A percentile compares a stretch with the other conserved stretches of the same genome.
phyloP scores from a whole-genome alignment of 495 filamentous ascomycete genomes.

The Aspergillus conjunctus region DNA sequence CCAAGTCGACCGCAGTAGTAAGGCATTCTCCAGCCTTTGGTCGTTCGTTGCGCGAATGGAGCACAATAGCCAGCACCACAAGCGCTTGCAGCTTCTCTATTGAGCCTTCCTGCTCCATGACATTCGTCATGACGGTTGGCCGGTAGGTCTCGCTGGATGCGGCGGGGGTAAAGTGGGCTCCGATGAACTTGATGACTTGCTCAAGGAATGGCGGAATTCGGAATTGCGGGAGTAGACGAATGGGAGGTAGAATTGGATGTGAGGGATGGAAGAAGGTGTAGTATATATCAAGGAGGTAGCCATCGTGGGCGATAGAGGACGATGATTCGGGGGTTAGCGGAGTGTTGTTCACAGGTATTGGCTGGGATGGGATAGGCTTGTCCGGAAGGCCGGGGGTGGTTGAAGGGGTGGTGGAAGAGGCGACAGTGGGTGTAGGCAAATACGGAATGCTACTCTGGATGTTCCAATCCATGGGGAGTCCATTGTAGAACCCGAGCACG shows the following conservation, averaged over 20 bases:
- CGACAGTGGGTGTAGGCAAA: slow-evolving; percentile 30
- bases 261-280: slow-evolving; percentile 50
- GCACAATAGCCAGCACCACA: slow-evolving; percentile 72
- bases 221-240: slow-evolving; percentile 33
- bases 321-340: slow-evolving; percentile 50
- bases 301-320: slow-evolving; percentile 37
- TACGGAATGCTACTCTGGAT: slow-evolving; percentile 28
- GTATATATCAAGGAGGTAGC: slow-evolving; percentile 50
- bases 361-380: slow-evolving; percentile 23
- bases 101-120: slow-evolving; percentile 37
- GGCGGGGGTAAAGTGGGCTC: slow-evolving; percentile 46
- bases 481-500: slow-evolving; percentile 24
- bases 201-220: slow-evolving; percentile 42
- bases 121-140: slow-evolving; percentile 37
- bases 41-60: slow-evolving; percentile 74
- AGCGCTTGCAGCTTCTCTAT: slow-evolving; percentile 70
- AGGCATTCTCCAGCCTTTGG: slow-evolving; percentile 67
- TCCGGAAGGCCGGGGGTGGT: slow-evolving; percentile 32
- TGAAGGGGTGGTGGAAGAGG: slow-evolving; percentile 20
- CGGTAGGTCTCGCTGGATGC: slow-evolving; percentile 45
- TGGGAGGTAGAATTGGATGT: slow-evolving; percentile 47
- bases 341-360: slow-evolving; percentile 23
- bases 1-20: slow-evolving; percentile 64
- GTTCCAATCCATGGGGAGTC: slow-evolving; percentile 36
- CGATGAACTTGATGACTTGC: slow-evolving; percentile 52